Base-by-base conservation (phyloP, 1,284 basidiomycete species). In the Boletus sp. region DNA sequence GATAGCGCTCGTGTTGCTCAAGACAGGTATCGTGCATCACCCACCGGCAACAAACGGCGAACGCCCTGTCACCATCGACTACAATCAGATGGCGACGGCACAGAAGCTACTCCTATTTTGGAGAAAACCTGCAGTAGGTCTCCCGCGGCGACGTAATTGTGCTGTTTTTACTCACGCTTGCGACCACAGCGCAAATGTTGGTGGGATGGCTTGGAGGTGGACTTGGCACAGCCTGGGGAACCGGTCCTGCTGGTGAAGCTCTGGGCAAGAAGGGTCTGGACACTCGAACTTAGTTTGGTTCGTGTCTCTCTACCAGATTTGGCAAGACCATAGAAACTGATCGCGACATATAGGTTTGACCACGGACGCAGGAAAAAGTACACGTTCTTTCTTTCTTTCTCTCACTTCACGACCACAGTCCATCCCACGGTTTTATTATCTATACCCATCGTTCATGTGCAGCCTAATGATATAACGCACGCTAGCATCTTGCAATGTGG, bases 211-310 rank as follows among this genome's bases (percentile, higher is more conserved):
- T 80, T 94, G 41, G 94, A 98, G 58, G 81, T 98, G 30, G 88
- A 94, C 46, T 68, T 97, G 19, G 78, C 83, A 8, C 72, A 73
- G 19, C 70, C 71, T 5, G 78, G 74, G 4, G 75, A 82, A 58
- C 64, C 77, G 9, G 67, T 74, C 7, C 75, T 77, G 56, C 70
- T 65, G 13, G 79, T 94, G 60, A 95, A 94, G 69, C 78, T 99
- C 37, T 99, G 96, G 94, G 93, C 94, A 20, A 80, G 95, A 51
- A 76, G 96, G 49, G 94, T 99, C n/a, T 99, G 95, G 95, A 99
- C 95, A 6, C 74, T 99, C 46, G 95, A 99, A 73, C 78, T 98
- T 54, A 94, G 91, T 69, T 72, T 98, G 76, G 91, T 96, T 60
- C 59, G 88, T 81, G 29, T 41, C 13, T 39, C 25, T 17, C 29